Percentiles rank a stretch among this genome's conserved stretches.
Conservation (phyloP, 1,139 yeast species). For the Nakaseomyces uthaithaninus region DNA sequence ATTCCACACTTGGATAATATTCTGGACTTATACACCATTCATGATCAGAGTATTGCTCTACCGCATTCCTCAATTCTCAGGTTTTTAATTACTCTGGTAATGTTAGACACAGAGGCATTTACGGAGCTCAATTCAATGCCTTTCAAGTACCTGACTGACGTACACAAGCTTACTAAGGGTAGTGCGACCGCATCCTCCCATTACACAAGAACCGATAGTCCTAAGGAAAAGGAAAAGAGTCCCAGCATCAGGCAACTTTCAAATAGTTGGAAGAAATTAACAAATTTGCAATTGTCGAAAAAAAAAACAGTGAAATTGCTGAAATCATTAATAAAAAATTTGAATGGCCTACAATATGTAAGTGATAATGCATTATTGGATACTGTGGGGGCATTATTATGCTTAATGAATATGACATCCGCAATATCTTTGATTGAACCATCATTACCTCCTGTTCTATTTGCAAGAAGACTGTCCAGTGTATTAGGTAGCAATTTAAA, state of each 20-base stretch:
- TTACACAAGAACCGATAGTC: not conserved
- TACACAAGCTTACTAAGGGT: slow-evolving; percentile 3
- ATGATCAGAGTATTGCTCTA: slow-evolving; percentile 22
- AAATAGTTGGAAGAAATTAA: slow-evolving; percentile 19
- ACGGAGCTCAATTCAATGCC: slow-evolving; percentile 20
- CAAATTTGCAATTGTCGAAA: slow-evolving; percentile 15
- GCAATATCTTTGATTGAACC: slow-evolving; percentile 21
- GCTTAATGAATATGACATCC: slow-evolving; percentile 24
- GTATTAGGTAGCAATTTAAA: slow-evolving; percentile 20
- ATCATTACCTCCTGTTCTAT: slow-evolving; percentile 19
- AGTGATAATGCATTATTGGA: slow-evolving; percentile 26
- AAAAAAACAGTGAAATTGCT: slow-evolving; percentile 23
- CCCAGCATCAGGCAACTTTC: slow-evolving; percentile 16
- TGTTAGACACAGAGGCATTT: slow-evolving; percentile 25
- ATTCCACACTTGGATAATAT: slow-evolving; percentile 17
- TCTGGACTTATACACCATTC: slow-evolving; percentile 19
- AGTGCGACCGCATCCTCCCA: not conserved
- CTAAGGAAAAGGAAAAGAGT: slow-evolving; percentile 10
- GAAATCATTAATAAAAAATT: slow-evolving; percentile 22
- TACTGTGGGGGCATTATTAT: slow-evolving; percentile 22
- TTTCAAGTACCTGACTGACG: slow-evolving; percentile 22
- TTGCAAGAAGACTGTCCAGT: slow-evolving; percentile 25
- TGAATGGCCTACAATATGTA: slow-evolving; percentile 22
- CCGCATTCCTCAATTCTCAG: slow-evolving; percentile 24
- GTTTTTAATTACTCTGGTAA: slow-evolving; percentile 20